A percentile compares a stretch with the other conserved stretches of the same genome.
These are phyloP conservation scores for Aspergillus udagawae DNA, from an alignment of 2,329 filamentous ascomycete species.

Conservation along the genomic window DNA sequence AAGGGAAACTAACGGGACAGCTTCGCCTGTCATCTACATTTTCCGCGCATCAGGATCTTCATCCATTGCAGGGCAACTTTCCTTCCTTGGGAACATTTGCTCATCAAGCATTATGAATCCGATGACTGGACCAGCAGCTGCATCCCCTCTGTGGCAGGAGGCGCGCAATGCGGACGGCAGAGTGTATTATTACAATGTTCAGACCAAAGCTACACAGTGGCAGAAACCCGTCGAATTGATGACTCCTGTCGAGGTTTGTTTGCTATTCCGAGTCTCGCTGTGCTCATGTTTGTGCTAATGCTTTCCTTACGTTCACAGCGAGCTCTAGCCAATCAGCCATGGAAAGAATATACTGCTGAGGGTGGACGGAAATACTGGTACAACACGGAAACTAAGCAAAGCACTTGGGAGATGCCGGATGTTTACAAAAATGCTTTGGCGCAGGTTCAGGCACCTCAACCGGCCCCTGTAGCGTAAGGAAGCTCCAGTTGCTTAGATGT, in stretches of 20 bases:
- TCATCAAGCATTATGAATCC: conserved; percentile 26
- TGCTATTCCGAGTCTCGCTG: conserved; percentile 6
- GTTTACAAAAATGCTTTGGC: conserved; percentile 72
- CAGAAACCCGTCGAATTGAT: conserved; percentile 88
- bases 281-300: conserved; percentile 10
- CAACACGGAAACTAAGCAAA: conserved; percentile 86
- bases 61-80: conserved; percentile 4
- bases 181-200: conserved; percentile 84
- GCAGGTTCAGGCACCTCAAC: conserved; percentile 45
- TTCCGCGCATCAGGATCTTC: conserved; percentile 15
- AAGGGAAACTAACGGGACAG: conserved; percentile 11
- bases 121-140: conserved; percentile 58
- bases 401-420: conserved; percentile 91
- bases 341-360: conserved; percentile 86
- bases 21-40: conserved; percentile 21
- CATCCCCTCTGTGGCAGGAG: conserved; percentile 69
- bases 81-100: conserved; percentile 4
- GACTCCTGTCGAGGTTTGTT: conserved; percentile 69
- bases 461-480: conserved; percentile 46
- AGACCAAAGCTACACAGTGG: conserved; percentile 89
- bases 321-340: conserved; percentile 75
- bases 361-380: conserved; percentile 94
- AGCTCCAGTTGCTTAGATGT: neutral
- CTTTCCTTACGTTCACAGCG: conserved; percentile 50
- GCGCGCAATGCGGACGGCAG: conserved; percentile 76